Evolutionary conservation across 179 eudicot genomes (phyloP).

Genomic region (Beta corolliflora): DNA sequence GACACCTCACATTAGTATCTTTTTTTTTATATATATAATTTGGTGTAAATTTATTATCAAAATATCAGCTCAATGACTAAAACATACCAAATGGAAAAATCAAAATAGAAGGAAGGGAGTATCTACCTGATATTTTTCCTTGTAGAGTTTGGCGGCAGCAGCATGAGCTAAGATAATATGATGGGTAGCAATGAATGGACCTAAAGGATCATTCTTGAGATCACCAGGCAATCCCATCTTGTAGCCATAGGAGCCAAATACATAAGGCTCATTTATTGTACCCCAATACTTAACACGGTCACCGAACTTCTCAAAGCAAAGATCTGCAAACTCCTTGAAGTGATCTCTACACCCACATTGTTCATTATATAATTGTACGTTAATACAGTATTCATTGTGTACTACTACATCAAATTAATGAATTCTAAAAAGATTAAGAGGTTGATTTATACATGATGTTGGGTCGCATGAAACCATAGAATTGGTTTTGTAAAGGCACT

Average conservation of each 20-base stretch:
- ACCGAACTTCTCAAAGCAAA: slow-evolving; percentile 36
- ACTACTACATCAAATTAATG: too few relatives aligned
- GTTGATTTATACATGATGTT: not conserved
- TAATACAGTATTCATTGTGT: not conserved
- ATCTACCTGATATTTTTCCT: slow-evolving; percentile 26
- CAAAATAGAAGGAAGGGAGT: not conserved
- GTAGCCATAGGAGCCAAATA: slow-evolving; percentile 3
- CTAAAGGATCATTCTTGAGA: not conserved
- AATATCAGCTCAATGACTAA: too few relatives aligned
- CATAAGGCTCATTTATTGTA: slow-evolving; percentile 36
- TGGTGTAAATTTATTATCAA: too few relatives aligned
- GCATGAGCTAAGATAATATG: slow-evolving; percentile 25
- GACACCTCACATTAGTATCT: too few relatives aligned
- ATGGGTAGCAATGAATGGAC: slow-evolving; percentile 21
- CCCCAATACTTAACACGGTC: slow-evolving; percentile 38
- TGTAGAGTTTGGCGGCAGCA: slow-evolving; percentile 17
- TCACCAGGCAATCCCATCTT: not conserved
- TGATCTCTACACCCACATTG: slow-evolving; percentile 15
- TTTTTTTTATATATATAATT: too few relatives aligned
- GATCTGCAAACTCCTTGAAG: slow-evolving; percentile 31
- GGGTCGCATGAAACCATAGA: not conserved
- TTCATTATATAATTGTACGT: too few relatives aligned
- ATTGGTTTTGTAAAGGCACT: not conserved
- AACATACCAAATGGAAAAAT: too few relatives aligned
- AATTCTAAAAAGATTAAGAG: not conserved